Percentiles rank a stretch among this genome's conserved stretches.
phyloP scores from a whole-genome alignment of 192 early-diverging fungal species.

The Rhizophagus clarus region DNA sequence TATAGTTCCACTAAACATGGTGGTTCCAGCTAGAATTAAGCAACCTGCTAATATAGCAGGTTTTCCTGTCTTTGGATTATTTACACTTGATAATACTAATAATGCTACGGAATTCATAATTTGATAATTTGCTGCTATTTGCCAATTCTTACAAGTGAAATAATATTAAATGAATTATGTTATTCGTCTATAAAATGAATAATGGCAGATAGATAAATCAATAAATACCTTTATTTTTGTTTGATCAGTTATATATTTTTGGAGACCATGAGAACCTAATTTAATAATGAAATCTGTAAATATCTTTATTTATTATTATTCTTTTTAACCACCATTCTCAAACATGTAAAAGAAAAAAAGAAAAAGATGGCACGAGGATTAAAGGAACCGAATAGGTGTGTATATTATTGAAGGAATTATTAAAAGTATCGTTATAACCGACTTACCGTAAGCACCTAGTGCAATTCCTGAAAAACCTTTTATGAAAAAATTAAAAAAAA shows the following conservation, averaged over 20 bases:
- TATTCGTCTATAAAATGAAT: background rate
- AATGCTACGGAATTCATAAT: constrained; percentile 48
- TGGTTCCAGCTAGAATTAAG: constrained; percentile 50
- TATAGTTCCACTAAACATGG: constrained; percentile 52
- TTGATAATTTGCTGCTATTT: constrained; percentile 53
- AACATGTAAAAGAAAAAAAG: no score
- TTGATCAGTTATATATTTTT: background rate
- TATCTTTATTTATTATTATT: background rate
- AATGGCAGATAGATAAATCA: background rate
- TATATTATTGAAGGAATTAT: no score
- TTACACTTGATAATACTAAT: constrained; percentile 37
- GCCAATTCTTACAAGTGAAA: constrained; percentile 39
- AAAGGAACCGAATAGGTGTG: no score
- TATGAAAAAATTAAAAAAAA: constrained; percentile 27
- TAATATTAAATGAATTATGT: no score
- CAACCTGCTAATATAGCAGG: constrained; percentile 37
- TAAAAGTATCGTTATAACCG: no score
- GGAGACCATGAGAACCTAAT: constrained; percentile 16
- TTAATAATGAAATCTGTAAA: constrained; percentile 32
- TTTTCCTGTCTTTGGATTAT: constrained; percentile 23
- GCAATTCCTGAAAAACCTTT: constrained; percentile 48
- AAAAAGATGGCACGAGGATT: no score
- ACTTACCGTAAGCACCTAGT: constrained; percentile 52
- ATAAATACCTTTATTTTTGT: constrained; percentile 19
- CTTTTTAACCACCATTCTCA: no score